These are phyloP conservation scores for Tricholoma matsutake DNA, from an alignment of 768 basidiomycete genomes.

Conservation along the genomic window DNA sequence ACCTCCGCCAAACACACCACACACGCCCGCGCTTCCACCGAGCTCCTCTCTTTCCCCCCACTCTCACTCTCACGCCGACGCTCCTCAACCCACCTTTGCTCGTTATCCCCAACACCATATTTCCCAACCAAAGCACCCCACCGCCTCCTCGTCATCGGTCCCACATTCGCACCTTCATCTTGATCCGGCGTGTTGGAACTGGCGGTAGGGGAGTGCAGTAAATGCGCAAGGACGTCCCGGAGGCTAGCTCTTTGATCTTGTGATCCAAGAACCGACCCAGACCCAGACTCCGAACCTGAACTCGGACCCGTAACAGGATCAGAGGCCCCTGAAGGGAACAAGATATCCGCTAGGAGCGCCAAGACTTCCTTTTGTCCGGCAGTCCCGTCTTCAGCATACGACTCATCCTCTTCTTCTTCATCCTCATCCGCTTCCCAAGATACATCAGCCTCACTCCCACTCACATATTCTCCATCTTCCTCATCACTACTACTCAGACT, in stretches of 20 bases:
- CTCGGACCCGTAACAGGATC: not conserved
- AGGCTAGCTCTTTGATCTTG: not conserved
- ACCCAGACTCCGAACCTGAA: not conserved
- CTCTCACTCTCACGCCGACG: slow-evolving; percentile 19
- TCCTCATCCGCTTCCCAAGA: slow-evolving; percentile 15
- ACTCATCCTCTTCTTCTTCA: not conserved
- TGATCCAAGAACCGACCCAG: not conserved
- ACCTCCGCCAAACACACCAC: slow-evolving; percentile 71
- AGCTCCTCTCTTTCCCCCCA: not conserved
- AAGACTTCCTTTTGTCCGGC: not conserved
- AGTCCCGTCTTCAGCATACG: not conserved
- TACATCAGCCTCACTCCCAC: slow-evolving; percentile 23
- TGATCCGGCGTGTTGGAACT: not conserved
- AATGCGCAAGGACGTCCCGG: not conserved
- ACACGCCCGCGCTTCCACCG: slow-evolving; percentile 32
- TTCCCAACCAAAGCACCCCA: not conserved
- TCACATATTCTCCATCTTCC: slow-evolving; percentile 24
- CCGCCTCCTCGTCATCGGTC: not conserved
- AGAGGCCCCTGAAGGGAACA: not conserved
- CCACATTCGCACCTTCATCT: not conserved
- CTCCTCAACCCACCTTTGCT: slow-evolving; percentile 3
- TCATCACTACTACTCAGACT: slow-evolving; percentile 39
- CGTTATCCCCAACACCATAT: not conserved
- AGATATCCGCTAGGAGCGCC: not conserved
- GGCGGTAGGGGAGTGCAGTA: not conserved